Percentiles rank a stretch among this genome's conserved stretches.
Evolutionary conservation across 192 early-diverging fungal genomes (phyloP).

Genomic region (Dissophora ornata): DNA sequence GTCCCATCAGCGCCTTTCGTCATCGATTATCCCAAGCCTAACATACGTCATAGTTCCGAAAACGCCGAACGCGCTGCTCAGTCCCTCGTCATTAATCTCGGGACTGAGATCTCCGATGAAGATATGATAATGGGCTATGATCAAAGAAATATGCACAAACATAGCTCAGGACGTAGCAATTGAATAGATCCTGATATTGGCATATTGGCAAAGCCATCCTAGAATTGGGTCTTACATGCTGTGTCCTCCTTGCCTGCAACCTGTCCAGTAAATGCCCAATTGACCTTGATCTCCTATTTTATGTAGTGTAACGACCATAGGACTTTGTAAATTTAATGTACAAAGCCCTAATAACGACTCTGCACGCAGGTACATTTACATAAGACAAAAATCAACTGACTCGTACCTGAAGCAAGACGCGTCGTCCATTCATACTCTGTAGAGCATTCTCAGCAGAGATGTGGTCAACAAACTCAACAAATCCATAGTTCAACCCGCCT

Average conservation of each 20-base stretch:
- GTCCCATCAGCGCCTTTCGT: background rate
- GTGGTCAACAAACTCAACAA: conserved; percentile 85
- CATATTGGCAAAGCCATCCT: too few relatives aligned
- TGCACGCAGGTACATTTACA: too few relatives aligned
- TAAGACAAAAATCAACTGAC: background rate
- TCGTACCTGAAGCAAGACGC: conserved; percentile 69
- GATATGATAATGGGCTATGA: conserved; percentile 80
- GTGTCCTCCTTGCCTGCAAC: conserved; percentile 73
- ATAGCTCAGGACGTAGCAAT: conserved; percentile 32
- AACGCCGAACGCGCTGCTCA: conserved; percentile 79
- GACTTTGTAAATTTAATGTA: too few relatives aligned
- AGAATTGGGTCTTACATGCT: conserved; percentile 62
- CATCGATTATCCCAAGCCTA: background rate
- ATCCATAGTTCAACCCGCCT: conserved; percentile 87
- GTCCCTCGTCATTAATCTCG: conserved; percentile 87
- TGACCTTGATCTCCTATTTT: conserved; percentile 73
- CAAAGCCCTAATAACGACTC: too few relatives aligned
- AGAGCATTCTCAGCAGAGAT: conserved; percentile 78
- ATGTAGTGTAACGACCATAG: too few relatives aligned
- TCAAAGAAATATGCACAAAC: conserved; percentile 10
- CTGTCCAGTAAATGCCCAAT: conserved; percentile 72
- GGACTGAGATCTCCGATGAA: conserved; percentile 94
- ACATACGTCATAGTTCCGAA: conserved; percentile 84
- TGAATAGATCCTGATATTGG: too few relatives aligned
- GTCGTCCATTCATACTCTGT: conserved; percentile 77